Base-by-base conservation (phyloP, 2,329 filamentous ascomycete genomes). In the Fusarium lyarnte region DNA sequence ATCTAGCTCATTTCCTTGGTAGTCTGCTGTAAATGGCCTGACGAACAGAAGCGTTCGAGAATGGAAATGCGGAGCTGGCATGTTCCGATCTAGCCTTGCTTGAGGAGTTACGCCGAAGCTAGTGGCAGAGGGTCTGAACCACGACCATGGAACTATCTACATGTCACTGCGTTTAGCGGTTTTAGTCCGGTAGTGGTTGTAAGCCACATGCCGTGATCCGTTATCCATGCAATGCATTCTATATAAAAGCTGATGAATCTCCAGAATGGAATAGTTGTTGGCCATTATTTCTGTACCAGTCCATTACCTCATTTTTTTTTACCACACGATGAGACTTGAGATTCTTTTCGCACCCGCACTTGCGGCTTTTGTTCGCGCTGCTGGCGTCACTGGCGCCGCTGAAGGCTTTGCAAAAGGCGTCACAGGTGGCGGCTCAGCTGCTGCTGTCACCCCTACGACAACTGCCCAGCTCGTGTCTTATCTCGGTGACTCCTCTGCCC, bases 351-450 rank as follows among this genome's bases (percentile, higher is more conserved):
- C 41, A 11, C 31, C 54, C 41, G 54, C 23, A 2, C 3, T 58
- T 14, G 41, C 41, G 39, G 54, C 54, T 13, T 47, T 58, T n/a
- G 54, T 36, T 27, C 54, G 29, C 8, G 42, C 41, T 14, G 54
- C 54, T 36, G 41, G 51, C 6, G 51, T 54, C 0, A 54, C 39
- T n/a, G 51, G 35, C 19, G 33, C 49, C 3, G 49, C 84, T 8
- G 79, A 84, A 65, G 84, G 84, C 23, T 84, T 85, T 70, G 83
- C 83, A 52, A 79, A 81, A 63, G 87, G 88, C 33, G 86, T 88
- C 23, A 91, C 90, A 21, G 90, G 90, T 19, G 90, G 90, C 47
- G 90, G 90, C 74, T 89, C 88, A 55, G 88, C 87, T 19, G 80
- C 84, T n/a, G 78, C 87, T 42, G 87, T 87, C 14, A 87, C 88